Percentiles rank a stretch among this genome's conserved stretches.
phyloP scores from a whole-genome alignment of 768 basidiomycete genomes.

The Gloeopeniophorella convolvens region DNA sequence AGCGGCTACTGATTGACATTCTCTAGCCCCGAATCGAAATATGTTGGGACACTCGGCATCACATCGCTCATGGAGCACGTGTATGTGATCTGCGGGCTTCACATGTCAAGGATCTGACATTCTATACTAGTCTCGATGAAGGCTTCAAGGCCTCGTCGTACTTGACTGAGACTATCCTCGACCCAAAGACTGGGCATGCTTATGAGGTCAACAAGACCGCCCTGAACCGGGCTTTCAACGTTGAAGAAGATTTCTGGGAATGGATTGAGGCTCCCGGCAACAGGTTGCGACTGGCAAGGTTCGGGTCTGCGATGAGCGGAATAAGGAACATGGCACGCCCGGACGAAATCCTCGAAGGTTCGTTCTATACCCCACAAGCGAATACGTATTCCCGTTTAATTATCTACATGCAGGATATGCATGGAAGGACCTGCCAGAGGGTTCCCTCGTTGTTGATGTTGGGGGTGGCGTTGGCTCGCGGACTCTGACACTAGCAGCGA shows the following conservation, averaged over 20 bases:
- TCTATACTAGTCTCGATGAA: constrained; percentile 24
- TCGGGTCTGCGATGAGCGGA: constrained; percentile 31
- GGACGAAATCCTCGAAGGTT: neutral
- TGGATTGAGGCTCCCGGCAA: constrained; percentile 24
- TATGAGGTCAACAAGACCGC: constrained; percentile 25
- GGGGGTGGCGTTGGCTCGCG: neutral
- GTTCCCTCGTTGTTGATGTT: constrained; percentile 8
- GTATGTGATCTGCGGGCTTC: neutral
- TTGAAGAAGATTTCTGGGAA: constrained; percentile 24
- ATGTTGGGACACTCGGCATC: constrained; percentile 10
- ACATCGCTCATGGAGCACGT: constrained; percentile 5
- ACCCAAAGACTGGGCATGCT: constrained; percentile 25
- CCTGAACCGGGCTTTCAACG: constrained; percentile 25
- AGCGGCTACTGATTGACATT: neutral
- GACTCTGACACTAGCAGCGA: neutral
- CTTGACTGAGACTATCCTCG: constrained; percentile 29
- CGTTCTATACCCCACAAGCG: neutral
- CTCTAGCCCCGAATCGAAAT: constrained; percentile 1
- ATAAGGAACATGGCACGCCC: constrained; percentile 9
- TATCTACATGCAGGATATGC: neutral
- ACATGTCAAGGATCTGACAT: neutral
- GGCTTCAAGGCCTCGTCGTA: constrained; percentile 28
- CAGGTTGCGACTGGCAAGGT: constrained; percentile 23
- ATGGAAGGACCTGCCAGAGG: neutral
- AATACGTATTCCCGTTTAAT: neutral